Percentiles rank a stretch among this genome's conserved stretches.
These are phyloP conservation scores for Vinca minor DNA, from an alignment of 257 asterid species.

Conservation along the genomic window DNA sequence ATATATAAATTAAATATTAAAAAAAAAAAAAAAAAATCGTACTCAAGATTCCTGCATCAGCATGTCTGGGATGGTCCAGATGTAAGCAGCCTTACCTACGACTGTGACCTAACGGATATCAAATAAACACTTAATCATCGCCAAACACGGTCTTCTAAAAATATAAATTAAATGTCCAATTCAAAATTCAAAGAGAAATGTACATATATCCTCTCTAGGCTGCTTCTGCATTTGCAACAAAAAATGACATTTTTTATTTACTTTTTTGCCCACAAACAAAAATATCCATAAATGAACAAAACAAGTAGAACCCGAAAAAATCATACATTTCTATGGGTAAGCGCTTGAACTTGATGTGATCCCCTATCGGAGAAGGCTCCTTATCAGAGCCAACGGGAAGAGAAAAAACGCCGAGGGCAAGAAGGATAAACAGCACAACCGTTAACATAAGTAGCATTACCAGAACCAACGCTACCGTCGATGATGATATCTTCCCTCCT, in stretches of 20 bases:
- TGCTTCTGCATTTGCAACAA: no score
- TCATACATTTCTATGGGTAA: slow-evolving; percentile 35
- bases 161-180: no score
- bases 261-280: neutral
- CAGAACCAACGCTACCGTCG: slow-evolving; percentile 55
- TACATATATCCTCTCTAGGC: no score
- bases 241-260: neutral
- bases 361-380: slow-evolving; percentile 27
- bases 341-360: slow-evolving; percentile 61
- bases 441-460: slow-evolving; percentile 66
- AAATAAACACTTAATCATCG: no score
- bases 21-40: neutral
- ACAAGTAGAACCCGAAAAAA: neutral
- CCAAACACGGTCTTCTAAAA: no score
- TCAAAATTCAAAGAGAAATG: no score
- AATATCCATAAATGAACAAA: neutral
- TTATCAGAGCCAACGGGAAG: slow-evolving; percentile 57
- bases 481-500: slow-evolving; percentile 58
- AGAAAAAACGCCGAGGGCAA: slow-evolving; percentile 75
- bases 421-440: slow-evolving; percentile 62
- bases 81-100: no score
- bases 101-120: no score
- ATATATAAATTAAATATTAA: neutral
- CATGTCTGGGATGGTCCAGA: no score
- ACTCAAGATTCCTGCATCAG: no score